Evolutionary conservation across 345 rosid genomes (phyloP), one percentile per base, ranked within the genome.

Genomic region (Aquilaria malaccensis): DNA sequence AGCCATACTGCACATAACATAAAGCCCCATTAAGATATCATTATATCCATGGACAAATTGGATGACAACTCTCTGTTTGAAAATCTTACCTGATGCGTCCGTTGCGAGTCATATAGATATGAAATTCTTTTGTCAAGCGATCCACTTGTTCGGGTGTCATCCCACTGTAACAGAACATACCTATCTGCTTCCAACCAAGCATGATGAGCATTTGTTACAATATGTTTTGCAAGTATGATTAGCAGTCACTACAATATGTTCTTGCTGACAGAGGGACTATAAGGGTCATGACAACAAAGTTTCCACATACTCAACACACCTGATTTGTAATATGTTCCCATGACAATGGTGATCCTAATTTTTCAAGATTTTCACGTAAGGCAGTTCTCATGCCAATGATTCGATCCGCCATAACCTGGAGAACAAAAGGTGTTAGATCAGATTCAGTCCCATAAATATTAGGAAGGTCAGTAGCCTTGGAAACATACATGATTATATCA

Each of bases 101-200:
- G 55, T 93, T 93, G 15, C 97, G 88, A 9, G 98, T 89, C 94
- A 89, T 58, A 65, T 89, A 93, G 59, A 93, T 89, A 67, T 87
- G 97, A 73, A 70, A 93, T 60, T 93, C 90, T 2, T 76, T 80
- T 4, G 87, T 89, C 80, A 85, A 70, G 4, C 72, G 91, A 71
- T 93, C 97, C 15, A 89, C 97, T 50, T 89, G 97, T 72, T 89
- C 97, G 0, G 96, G 97, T 33, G 94, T 81, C 84, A 89, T 49
- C 43, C 97, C 98, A 67, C 98, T 93, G 72, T 84, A 89, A 81
- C 98, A 93, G 61, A 93, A 93, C 98, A 89, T 89, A 9, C 98
- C 97, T 64, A 89, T 93, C 98, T 93, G 85, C 66, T 73, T 50
- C 56, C 65, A 58, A 59, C 48, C 51, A 10, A 59, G 49, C 11